phyloP scores from a whole-genome alignment of 768 basidiomycete species.

The Collybiopsis luxurians region DNA sequence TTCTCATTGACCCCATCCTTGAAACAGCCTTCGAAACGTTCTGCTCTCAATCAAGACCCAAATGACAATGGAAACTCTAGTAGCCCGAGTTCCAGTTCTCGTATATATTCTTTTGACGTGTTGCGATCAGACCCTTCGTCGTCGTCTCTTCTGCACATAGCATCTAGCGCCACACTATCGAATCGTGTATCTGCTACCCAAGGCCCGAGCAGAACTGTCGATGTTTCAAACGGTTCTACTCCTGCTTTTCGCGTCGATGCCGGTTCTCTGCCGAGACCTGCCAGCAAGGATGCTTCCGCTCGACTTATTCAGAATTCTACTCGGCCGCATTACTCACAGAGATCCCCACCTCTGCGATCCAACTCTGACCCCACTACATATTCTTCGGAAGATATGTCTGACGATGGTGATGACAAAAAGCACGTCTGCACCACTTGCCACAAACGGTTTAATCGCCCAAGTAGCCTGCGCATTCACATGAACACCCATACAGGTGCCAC shows the following conservation, averaged over 20 bases:
- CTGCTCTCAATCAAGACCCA: background rate
- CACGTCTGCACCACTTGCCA: conserved; percentile 53
- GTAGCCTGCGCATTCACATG: conserved; percentile 62
- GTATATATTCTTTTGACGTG: conserved; percentile 7
- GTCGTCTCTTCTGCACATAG: conserved; percentile 6
- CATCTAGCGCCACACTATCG: conserved; percentile 4
- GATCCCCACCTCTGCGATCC: conserved; percentile 17
- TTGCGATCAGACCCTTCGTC: conserved; percentile 8
- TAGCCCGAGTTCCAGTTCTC: background rate
- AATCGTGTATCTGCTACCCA: background rate
- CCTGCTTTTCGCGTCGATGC: background rate
- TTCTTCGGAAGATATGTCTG: conserved; percentile 19
- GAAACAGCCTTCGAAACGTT: background rate
- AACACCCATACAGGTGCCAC: conserved; percentile 74
- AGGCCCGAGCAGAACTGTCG: background rate
- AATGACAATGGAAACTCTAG: background rate
- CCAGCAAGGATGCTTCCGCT: background rate
- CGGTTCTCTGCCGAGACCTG: background rate
- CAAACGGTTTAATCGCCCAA: conserved; percentile 69
- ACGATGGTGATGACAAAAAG: conserved; percentile 34
- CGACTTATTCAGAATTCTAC: background rate
- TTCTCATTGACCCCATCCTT: background rate
- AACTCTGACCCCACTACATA: conserved; percentile 9
- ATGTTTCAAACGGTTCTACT: background rate
- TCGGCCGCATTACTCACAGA: background rate